Base-by-base conservation (phyloP, 1,284 basidiomycete species). In the Puccinia coronata region DNA sequence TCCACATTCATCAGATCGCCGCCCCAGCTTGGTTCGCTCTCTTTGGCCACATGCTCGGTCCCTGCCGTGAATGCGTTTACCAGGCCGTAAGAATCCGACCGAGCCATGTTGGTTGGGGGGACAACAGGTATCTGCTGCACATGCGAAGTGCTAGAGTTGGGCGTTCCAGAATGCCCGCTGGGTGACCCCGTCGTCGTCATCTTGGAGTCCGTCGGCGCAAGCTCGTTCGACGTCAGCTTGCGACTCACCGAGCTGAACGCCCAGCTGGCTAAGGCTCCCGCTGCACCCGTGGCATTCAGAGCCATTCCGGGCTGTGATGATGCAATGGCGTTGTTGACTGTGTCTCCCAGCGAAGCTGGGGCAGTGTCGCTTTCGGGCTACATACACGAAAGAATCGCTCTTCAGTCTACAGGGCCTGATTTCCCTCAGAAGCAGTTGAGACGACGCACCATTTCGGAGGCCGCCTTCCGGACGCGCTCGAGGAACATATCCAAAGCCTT, bases 191-290 rank as follows among this genome's bases (percentile, higher is more conserved):
- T 91, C 86, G 89, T 91, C 86, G 83, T 95, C 94, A 5, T 90
- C 87, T 53, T 91, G 88, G 9, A 90, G 90, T 67, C 80, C 71
- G 49, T 71, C 67, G 72, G 74, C 65, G 57, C 76, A 73, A 70
- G 51, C 49, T 36, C 80, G 20, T 31, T 65, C 14, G 49, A 34
- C 57, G 72, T 75, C 36, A 59, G 49, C 47, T 49, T 71, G 36
- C 20, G 61, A 80, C 92, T 90, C 0, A 97, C 85, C 0, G 92
- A 94, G 5, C 93, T 92, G 82, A 96, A 94, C 0, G 96, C 95
- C 96, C 95, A 97, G 8, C 94, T 93, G 14, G 95, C 95, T 9
- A 98, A 87, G 20, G 92, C 92, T 18, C 93, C 92, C 23, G 95
- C 95, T 0, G 94, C 94, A 0, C 94, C 95, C 0, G 94, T 91